Evolutionary conservation across 2,329 filamentous ascomycete genomes (phyloP).

Genomic region (Colletotrichum tamarilloi): DNA sequence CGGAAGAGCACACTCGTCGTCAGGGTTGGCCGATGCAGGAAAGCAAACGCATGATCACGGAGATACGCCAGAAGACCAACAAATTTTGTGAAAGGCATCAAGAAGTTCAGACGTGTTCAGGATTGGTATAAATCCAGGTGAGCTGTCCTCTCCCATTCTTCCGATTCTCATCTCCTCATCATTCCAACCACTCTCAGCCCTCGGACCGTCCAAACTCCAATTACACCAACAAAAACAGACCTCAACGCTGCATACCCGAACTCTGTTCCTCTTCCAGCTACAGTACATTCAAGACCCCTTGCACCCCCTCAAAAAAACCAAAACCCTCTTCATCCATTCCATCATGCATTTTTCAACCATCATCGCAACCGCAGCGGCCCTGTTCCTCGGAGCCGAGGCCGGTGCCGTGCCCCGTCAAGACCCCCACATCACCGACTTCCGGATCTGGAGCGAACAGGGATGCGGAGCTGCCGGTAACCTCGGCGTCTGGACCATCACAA

Average conservation of each 20-base stretch:
- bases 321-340: neutral
- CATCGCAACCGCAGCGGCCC: neutral
- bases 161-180: neutral
- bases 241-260: neutral
- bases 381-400: slow-evolving; percentile 8
- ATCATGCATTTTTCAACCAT: neutral
- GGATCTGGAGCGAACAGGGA: slow-evolving; percentile 19
- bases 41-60: neutral
- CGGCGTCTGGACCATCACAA: slow-evolving; percentile 19
- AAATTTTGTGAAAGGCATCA: neutral
- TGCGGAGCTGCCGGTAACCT: slow-evolving; percentile 19
- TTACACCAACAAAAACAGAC: neutral
- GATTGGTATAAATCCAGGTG: neutral
- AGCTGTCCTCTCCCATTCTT: neutral
- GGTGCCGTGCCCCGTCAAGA: slow-evolving; percentile 7
- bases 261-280: neutral
- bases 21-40: neutral
- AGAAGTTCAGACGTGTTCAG: neutral
- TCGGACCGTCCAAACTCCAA: neutral
- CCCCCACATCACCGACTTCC: slow-evolving; percentile 14
- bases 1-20: neutral
- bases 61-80: neutral
- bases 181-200: neutral
- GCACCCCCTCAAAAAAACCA: too few relatives aligned
- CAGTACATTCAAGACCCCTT: neutral